A percentile compares a stretch with the other conserved stretches of the same genome.
Conservation (phyloP, 2,329 filamentous ascomycete species). For the Aspergillus bombycis region DNA sequence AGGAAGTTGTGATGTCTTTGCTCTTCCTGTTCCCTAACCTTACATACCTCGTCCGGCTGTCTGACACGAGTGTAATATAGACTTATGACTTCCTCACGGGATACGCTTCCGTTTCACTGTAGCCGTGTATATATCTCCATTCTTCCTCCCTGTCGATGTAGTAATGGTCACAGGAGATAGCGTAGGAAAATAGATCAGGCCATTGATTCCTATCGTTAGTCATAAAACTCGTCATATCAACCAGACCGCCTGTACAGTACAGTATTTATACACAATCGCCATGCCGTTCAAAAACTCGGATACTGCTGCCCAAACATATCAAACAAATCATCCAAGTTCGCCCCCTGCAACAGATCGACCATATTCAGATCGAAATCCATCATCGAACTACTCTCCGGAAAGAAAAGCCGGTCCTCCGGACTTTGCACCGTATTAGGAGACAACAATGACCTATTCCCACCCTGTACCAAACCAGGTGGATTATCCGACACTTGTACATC, state of each 20-base stretch:
- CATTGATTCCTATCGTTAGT: background rate
- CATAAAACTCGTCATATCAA: background rate
- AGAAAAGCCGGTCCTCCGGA: background rate
- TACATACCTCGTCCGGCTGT: conserved; percentile 25
- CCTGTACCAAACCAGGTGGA: background rate
- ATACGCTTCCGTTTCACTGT: background rate
- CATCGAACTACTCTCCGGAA: background rate
- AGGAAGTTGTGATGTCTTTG: conserved; percentile 30
- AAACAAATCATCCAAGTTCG: conserved; percentile 36
- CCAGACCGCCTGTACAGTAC: background rate
- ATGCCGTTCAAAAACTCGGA: conserved; percentile 29
- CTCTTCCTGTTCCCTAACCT: conserved; percentile 21
- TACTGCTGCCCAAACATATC: conserved; percentile 37
- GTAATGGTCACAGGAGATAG: background rate
- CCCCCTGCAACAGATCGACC: conserved; percentile 37
- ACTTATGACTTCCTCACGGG: conserved; percentile 34
- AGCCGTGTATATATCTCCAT: background rate
- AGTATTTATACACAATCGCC: background rate
- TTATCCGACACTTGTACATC: background rate
- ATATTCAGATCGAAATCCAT: conserved; percentile 35
- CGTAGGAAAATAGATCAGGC: background rate
- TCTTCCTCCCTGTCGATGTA: background rate
- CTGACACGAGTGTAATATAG: conserved; percentile 34
- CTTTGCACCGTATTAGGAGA: background rate
- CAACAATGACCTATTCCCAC: background rate